Percentiles rank a stretch among this genome's conserved stretches.
Evolutionary conservation across 176 grass and related monocot genomes (phyloP).

Genomic region (Puccinellia tenuiflora): DNA sequence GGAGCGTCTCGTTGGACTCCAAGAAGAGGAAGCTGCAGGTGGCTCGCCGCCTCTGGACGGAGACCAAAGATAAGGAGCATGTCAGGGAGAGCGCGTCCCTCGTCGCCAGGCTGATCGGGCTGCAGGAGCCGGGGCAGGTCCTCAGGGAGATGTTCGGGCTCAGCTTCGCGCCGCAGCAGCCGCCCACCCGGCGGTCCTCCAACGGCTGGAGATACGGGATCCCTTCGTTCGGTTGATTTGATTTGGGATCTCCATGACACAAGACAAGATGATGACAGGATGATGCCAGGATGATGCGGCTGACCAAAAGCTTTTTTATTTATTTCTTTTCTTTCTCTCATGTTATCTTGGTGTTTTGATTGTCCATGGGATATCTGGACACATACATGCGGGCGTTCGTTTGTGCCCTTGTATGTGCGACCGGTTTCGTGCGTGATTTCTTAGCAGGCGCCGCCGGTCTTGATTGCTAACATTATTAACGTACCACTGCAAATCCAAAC

Average conservation of each 20-base stretch:
- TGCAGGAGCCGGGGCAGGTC: constrained; percentile 64
- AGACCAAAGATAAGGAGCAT: constrained; percentile 63
- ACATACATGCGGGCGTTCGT: background rate
- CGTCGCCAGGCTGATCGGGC: constrained; percentile 69
- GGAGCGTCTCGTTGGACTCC: constrained; percentile 69
- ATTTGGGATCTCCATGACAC: background rate
- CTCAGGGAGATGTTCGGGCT: constrained; percentile 96
- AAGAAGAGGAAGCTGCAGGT: constrained; percentile 86
- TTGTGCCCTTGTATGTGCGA: background rate
- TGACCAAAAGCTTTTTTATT: constrained; percentile 22
- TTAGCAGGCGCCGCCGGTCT: background rate
- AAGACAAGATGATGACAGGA: background rate
- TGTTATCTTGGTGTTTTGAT: background rate
- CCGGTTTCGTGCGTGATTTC: constrained; percentile 16
- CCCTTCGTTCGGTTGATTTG: constrained; percentile 41
- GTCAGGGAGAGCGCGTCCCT: constrained; percentile 79
- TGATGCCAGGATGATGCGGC: constrained; percentile 10
- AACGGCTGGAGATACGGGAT: constrained; percentile 70
- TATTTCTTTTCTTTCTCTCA: too few relatives aligned
- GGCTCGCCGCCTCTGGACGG: constrained; percentile 57
- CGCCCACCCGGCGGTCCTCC: constrained; percentile 38
- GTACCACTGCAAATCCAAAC: background rate
- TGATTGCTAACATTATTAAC: constrained; percentile 21
- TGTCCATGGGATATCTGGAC: constrained; percentile 10
- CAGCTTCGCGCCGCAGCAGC: constrained; percentile 72